Base-by-base conservation (phyloP, 257 asterid genomes). In the Coffea canephora region DNA sequence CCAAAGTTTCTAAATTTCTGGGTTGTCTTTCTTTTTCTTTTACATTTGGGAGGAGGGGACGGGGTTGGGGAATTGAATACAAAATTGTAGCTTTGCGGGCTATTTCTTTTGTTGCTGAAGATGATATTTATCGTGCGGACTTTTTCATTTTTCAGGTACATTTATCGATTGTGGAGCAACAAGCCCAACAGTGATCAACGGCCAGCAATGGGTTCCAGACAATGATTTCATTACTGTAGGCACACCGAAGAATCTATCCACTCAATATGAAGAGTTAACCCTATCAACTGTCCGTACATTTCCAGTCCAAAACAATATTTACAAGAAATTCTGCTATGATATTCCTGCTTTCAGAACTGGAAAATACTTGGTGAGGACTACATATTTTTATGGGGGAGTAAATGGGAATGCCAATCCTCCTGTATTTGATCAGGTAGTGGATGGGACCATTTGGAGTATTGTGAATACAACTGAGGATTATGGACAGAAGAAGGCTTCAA, bases 361-460 rank as follows among this genome's bases (percentile, higher is more conserved):
- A 80, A 94, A 89, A 50, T 89, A 93, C 75, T 74, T 93, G 69
- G 85, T 94, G 61, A 86, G 98, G 84, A 91, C 98, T 3, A 87
- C 94, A 0, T 94, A 90, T 87, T 94, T 75, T 82, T 93, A 94
- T 52, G 98, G 98, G n/a, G 94, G 93, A 71, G 90, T 90, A 18
- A 93, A 90, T 83, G 96, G 89, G 61, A 83, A 91, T 46, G 82
- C 6, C 25, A 84, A 74, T 54, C 97, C 97, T 16, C 82, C 99
- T 19, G 94, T 94, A 52, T 96, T 96, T 82, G 96, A 94, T 84
- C 99, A 92, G 85, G 94, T 96, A 59, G 93, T 96, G 43, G 99
- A 94, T 81, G 99, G 99, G 69, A 91, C 98, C n/a, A 80, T 91
- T 6, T 96, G 99, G 98, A 82, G 86, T 71, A 85, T 84, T 57